Conservation (phyloP, 1,284 basidiomycete species). For the Puccinia horiana region DNA sequence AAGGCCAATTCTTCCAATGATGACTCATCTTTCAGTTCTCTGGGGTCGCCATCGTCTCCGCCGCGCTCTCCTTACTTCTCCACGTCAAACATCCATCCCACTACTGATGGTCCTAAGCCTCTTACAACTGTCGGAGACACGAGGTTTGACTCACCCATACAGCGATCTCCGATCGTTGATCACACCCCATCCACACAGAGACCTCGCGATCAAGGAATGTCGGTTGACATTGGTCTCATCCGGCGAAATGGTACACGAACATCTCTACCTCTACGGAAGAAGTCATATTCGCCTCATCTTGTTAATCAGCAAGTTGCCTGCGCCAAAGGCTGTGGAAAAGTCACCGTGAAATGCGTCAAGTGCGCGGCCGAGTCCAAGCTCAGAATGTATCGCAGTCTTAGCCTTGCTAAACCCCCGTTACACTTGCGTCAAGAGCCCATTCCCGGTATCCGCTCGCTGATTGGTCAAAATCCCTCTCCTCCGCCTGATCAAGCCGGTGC, state of each 20-base stretch:
- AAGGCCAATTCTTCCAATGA: conserved; percentile 26
- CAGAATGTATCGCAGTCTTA: conserved; percentile 39
- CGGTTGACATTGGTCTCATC: conserved; percentile 33
- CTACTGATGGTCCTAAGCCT: neutral
- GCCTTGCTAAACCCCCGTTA: conserved; percentile 22
- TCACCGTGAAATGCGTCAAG: conserved; percentile 42
- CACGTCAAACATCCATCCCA: neutral
- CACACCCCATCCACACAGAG: neutral
- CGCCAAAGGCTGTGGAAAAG: conserved; percentile 43
- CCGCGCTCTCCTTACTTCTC: conserved; percentile 40
- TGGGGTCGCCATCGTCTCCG: conserved; percentile 34
- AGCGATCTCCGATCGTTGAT: neutral
- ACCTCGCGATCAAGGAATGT: conserved; percentile 36
- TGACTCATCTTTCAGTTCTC: conserved; percentile 28
- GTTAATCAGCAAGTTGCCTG: conserved; percentile 38
- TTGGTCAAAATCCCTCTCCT: neutral
- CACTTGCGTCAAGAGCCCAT: neutral
- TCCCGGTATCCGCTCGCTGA: neutral
- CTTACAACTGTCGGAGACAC: neutral
- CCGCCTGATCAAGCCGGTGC: neutral
- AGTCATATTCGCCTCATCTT: conserved; percentile 25
- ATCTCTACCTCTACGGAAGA: conserved; percentile 34
- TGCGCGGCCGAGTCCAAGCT: conserved; percentile 36
- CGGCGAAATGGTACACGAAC: conserved; percentile 5
- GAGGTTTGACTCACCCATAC: neutral